Base-by-base conservation (phyloP, 352 stramenopile genomes). In the Pythium insidiosum region DNA sequence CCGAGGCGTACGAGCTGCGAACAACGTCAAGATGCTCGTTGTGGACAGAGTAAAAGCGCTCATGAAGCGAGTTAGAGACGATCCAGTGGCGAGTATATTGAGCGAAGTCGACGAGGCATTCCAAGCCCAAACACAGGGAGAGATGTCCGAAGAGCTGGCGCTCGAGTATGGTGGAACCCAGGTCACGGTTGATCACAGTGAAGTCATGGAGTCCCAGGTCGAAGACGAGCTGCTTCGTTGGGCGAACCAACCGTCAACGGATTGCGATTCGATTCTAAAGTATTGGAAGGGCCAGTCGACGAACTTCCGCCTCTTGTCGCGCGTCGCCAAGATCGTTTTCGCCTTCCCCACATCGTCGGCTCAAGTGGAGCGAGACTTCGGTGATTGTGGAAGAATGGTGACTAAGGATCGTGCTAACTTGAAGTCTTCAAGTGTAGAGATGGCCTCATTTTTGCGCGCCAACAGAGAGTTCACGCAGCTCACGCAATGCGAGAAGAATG, bases 361-460 rank as follows among this genome's bases (percentile, higher is more conserved):
- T 4, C 48, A 50, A 28, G 28, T 56, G 7, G 48, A 56, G 40
- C 40, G 48, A 6, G 48, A 56, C 25, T 49, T 45, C 16, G 41
- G 48, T 6, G 29, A 41, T 18, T 31, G 20, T n/a, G 48, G 48
- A 26, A 21, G 34, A 18, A 50, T 56, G 48, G 36, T 50, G 11
- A 50, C 48, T 13, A 50, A 50, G 9, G 43, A 50, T 2, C 43
- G 43, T 21, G 22, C 10, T 1, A 28, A n/a, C 12, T 6, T 49
- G 12, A 34, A 29, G n/a, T 5, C 4, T 3, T 7, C 11, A 12
- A 41, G 13, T 20, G 21, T 40, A 23, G 31, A 41, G 18, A 47
- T 47, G 41, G 24, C 15, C 10, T 35, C 39, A 5, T 47, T 47
- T 19, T 15, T 38, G n/a, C 16, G 30, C 4, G 24, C 24, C 12